Base-by-base conservation (phyloP, 106 monocot genomes). In the Dendrobium nobile region DNA sequence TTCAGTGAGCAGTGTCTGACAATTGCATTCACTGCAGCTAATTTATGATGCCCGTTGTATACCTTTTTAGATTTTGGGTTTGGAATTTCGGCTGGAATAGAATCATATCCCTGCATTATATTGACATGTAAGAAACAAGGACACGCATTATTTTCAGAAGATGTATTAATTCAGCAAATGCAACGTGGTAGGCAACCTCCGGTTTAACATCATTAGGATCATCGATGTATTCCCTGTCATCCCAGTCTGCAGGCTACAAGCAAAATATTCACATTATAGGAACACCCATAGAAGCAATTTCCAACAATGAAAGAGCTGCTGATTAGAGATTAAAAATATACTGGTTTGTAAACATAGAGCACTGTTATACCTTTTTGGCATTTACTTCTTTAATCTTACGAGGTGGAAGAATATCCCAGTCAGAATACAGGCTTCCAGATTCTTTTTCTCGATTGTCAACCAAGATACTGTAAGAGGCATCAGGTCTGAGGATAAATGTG, bases 401-500 rank as follows among this genome's bases (percentile, higher is more conserved):
- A 81, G 98, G 98, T 19, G 98, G 98, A 74, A 98, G 95, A 73
- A 98, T 98, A 78, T 98, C 98, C 92, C 92, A 98, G 84, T 98
- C 95, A 24, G 92, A 90, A 58, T 98, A 98, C 90, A 98, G 86
- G 87, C 91, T 95, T 85, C 98, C 98, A 82, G 89, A 95, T 84
- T 98, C 98, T 88, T 89, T 92, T 85, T 98, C 98, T 79, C 98
- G 92, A 84, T 98, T 98, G 84, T 98, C 95, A 68, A 98, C 91
- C 20, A 98, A 83, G 75, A 98, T 9, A 72, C 92, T 95, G 54
- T 91, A 98, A 64, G 95, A 89, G 20, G 94, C 90, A 89, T 98
- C 98, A 77, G 92, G 92, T 84, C 98, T 86, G 31, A 98, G 89
- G 74, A 98, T 92, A 85, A 98, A 95, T 33, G 98, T 95, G 78